Conservation (phyloP, 768 basidiomycete species). For the Butyriboletus loyo region DNA sequence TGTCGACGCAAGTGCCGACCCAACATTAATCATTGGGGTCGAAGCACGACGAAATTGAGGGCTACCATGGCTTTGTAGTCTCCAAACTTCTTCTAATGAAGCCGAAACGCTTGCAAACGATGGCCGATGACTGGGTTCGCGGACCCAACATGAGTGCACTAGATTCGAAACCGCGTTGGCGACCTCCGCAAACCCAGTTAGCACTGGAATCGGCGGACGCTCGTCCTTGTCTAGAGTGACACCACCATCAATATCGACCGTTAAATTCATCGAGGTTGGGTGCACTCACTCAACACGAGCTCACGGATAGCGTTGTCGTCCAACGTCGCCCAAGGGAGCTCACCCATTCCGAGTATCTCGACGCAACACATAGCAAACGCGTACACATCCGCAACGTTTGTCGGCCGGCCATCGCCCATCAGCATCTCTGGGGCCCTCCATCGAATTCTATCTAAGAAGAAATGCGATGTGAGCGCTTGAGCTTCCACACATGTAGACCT, state of each 20-base stretch:
- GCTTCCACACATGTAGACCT: neutral
- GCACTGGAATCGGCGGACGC: conserved; percentile 47
- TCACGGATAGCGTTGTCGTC: conserved; percentile 51
- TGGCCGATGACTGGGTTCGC: conserved; percentile 49
- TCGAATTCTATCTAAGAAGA: conserved; percentile 57
- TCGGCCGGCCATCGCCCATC: conserved; percentile 44
- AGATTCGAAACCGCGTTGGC: conserved; percentile 39
- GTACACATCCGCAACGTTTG: conserved; percentile 61
- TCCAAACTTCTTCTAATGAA: conserved; percentile 45
- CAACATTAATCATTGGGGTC: neutral
- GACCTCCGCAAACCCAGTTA: conserved; percentile 32
- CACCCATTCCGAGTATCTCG: conserved; percentile 61
- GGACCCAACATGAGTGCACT: conserved; percentile 56
- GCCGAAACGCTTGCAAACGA: conserved; percentile 48
- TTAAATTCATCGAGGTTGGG: neutral
- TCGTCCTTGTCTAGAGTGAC: conserved; percentile 42
- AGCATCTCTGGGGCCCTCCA: conserved; percentile 75
- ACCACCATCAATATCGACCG: conserved; percentile 17
- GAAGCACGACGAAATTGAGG: neutral
- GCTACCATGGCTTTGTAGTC: conserved; percentile 30
- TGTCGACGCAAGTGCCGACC: neutral
- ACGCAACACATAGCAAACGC: conserved; percentile 65
- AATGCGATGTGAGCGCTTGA: neutral
- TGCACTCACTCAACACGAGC: conserved; percentile 47
- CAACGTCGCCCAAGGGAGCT: conserved; percentile 53